A percentile compares a stretch with the other conserved stretches of the same genome.
Evolutionary conservation across 2,329 filamentous ascomycete genomes (phyloP).

Genomic region (Botryotinia narcissicola): DNA sequence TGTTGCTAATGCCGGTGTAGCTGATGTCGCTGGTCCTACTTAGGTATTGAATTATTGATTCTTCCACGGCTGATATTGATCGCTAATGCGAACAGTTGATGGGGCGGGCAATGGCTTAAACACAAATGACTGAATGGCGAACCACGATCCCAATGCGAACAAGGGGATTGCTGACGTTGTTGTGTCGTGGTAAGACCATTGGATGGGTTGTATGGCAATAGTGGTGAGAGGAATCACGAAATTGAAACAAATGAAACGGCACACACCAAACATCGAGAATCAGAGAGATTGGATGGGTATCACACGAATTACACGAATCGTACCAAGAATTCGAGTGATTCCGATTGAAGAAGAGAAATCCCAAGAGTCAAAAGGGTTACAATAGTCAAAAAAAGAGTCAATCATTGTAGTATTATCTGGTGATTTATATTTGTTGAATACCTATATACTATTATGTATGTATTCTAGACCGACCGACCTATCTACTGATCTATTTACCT

Average conservation of each 20-base stretch:
- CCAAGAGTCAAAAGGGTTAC: background rate
- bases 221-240: background rate
- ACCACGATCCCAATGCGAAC: background rate
- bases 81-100: background rate
- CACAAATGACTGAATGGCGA: background rate
- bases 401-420: background rate
- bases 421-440: background rate
- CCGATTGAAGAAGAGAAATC: background rate
- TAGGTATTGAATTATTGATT: background rate
- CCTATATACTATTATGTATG: too few relatives aligned
- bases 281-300: background rate
- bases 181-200: background rate
- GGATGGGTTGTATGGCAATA: background rate
- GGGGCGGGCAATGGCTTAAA: background rate
- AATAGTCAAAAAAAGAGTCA: background rate
- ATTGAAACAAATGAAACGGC: conserved; percentile 10
- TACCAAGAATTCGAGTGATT: background rate
- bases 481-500: too few relatives aligned
- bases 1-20: background rate
- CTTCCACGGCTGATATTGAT: background rate
- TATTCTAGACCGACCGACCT: background rate
- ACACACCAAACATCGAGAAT: background rate
- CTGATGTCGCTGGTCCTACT: background rate
- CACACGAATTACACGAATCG: background rate
- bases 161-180: conserved; percentile 1